These are phyloP conservation scores for Acanthamoeba triangularis DNA, from an alignment of 208 protist species.

Conservation along the genomic window DNA sequence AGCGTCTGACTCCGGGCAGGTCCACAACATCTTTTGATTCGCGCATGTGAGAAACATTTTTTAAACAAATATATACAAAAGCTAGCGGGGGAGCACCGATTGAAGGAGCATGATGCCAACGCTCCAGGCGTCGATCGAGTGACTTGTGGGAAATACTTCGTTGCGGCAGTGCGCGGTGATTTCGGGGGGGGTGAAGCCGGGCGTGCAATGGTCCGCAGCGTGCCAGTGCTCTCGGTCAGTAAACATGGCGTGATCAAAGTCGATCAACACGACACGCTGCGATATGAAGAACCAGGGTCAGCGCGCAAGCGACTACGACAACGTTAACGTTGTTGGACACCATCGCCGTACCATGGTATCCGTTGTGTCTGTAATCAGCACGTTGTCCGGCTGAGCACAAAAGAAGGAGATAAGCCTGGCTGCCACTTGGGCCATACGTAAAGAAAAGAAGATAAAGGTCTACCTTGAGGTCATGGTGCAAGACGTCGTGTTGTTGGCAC, in stretches of 20 bases:
- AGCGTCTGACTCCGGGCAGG: neutral
- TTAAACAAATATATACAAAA: no score
- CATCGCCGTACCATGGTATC: no score
- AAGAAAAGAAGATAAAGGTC: no score
- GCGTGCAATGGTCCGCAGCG: neutral
- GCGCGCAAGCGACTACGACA: no score
- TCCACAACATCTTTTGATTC: neutral
- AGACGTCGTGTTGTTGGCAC: neutral
- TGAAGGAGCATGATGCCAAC: conserved; percentile 29
- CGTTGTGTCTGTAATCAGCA: no score
- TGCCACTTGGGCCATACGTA: neutral
- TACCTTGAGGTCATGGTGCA: neutral
- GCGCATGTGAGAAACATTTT: no score
- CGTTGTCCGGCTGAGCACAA: no score
- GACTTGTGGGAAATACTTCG: neutral
- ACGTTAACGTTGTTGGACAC: no score
- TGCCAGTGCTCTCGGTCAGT: neutral
- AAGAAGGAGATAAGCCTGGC: neutral
- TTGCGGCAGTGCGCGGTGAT: neutral
- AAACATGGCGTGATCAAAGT: neutral
- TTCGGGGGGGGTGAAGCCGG: neutral
- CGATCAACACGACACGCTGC: neutral
- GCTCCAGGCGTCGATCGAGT: neutral
- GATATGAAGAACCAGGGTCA: no score
- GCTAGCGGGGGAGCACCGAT: neutral